A percentile compares a stretch with the other conserved stretches of the same genome.
These are phyloP conservation scores for Amniculicola lignicola DNA, from an alignment of 495 filamentous ascomycete species.

Conservation along the genomic window DNA sequence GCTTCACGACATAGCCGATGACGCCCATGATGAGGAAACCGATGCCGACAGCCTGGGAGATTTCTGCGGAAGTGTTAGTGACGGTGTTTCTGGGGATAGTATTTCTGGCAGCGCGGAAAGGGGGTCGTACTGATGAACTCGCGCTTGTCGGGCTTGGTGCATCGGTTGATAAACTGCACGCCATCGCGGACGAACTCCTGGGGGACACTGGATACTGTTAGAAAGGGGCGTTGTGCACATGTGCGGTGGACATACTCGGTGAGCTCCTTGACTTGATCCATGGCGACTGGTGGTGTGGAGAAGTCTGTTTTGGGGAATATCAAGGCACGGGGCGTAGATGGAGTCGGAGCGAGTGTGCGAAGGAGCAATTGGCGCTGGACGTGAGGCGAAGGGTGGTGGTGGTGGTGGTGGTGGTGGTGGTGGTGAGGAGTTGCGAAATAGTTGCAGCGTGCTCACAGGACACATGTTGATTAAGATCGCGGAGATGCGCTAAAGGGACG, in stretches of 20 bases:
- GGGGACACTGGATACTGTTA: slow-evolving; percentile 64
- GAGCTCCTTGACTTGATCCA: slow-evolving; percentile 68
- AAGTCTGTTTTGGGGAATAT: not conserved
- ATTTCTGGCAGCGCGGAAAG: not conserved
- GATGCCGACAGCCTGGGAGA: slow-evolving; percentile 91
- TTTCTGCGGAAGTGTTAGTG: slow-evolving; percentile 53
- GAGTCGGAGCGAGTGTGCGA: too few relatives aligned
- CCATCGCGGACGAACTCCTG: slow-evolving; percentile 80
- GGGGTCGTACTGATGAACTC: slow-evolving; percentile 68
- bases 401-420: too few relatives aligned
- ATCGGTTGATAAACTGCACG: slow-evolving; percentile 74
- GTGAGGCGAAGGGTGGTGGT: too few relatives aligned
- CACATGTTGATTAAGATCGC: too few relatives aligned
- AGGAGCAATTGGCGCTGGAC: too few relatives aligned
- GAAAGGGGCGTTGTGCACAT: not conserved
- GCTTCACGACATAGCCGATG: slow-evolving; percentile 91
- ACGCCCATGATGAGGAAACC: slow-evolving; percentile 83
- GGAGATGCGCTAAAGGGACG: too few relatives aligned
- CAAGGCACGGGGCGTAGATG: not conserved
- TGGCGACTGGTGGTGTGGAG: not conserved
- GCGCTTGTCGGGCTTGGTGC: slow-evolving; percentile 81
- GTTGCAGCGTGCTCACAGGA: too few relatives aligned
- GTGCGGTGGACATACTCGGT: slow-evolving; percentile 24
- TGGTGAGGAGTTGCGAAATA: too few relatives aligned
- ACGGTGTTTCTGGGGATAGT: too few relatives aligned